These are phyloP conservation scores for Iris pallida DNA, from an alignment of 116 monocot genomes.

Conservation along the genomic window DNA sequence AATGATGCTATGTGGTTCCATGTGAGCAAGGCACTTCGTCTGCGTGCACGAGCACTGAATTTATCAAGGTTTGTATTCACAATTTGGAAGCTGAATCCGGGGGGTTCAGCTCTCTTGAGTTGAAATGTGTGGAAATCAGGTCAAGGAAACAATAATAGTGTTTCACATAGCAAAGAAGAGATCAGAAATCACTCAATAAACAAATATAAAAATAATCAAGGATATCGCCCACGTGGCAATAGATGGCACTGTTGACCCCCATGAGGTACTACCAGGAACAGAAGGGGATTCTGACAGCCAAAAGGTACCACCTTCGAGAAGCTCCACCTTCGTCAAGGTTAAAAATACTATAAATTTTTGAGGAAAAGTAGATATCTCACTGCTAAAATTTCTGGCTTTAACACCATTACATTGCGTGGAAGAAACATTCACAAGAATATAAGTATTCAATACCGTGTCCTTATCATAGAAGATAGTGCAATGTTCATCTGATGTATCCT, in stretches of 20 bases:
- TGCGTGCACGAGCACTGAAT: conserved; percentile 77
- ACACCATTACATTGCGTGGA: background rate
- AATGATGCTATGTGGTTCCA: conserved; percentile 98
- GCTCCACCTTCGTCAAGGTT: conserved; percentile 70
- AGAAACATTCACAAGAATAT: background rate
- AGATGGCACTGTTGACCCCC: conserved; percentile 84
- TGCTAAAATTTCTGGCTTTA: background rate
- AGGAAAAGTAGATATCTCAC: background rate
- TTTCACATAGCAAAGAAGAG: background rate
- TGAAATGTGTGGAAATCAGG: conserved; percentile 88
- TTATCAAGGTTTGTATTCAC: conserved; percentile 96
- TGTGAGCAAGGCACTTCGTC: conserved; percentile 86
- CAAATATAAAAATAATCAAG: conserved; percentile 23
- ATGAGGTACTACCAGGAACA: conserved; percentile 91
- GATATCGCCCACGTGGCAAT: conserved; percentile 99
- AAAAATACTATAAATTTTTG: background rate
- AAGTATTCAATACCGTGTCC: conserved; percentile 53
- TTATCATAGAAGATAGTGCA: conserved; percentile 90
- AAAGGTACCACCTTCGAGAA: conserved; percentile 95
- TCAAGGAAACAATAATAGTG: conserved; percentile 47
- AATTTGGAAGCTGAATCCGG: conserved; percentile 93
- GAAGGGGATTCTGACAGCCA: conserved; percentile 98
- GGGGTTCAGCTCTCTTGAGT: conserved; percentile 84
- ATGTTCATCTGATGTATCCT: conserved; percentile 79
- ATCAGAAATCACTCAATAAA: background rate